phyloP scores from a whole-genome alignment of 164 flowering plant genomes.

The Brasenia schreberi region DNA sequence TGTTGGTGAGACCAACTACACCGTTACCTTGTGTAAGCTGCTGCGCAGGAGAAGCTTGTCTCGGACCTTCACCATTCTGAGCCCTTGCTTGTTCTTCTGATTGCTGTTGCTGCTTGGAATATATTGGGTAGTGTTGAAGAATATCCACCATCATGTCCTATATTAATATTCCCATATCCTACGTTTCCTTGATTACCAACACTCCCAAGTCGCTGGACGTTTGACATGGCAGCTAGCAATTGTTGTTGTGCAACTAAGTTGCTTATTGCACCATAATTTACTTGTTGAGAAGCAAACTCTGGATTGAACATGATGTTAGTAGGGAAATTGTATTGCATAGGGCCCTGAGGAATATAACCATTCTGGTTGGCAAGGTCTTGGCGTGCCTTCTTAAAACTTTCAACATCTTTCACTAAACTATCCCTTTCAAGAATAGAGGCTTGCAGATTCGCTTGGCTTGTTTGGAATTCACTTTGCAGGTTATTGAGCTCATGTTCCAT shows the following conservation, averaged over 20 bases:
- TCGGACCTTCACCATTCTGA: slow-evolving; percentile 30
- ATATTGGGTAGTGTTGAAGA: not conserved
- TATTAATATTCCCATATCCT: no score
- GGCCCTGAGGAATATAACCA: slow-evolving; percentile 32
- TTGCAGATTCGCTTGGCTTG: slow-evolving; percentile 27
- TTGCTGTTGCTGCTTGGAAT: not conserved
- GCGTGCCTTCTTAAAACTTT: slow-evolving; percentile 25
- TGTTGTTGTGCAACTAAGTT: slow-evolving; percentile 69
- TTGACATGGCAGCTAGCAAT: slow-evolving; percentile 64
- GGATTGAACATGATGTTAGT: slow-evolving; percentile 56
- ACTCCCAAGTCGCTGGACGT: slow-evolving; percentile 53
- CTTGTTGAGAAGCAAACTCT: slow-evolving; percentile 39
- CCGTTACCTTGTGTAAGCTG: slow-evolving; percentile 42
- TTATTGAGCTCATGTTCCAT: slow-evolving; percentile 27
- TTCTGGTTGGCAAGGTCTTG: slow-evolving; percentile 46
- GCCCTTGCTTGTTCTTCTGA: slow-evolving; percentile 14
- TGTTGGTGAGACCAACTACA: slow-evolving; percentile 33
- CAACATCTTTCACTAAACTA: slow-evolving; percentile 28
- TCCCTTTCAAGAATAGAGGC: slow-evolving; percentile 36
- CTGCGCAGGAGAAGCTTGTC: slow-evolving; percentile 24
- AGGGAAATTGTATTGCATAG: slow-evolving; percentile 37
- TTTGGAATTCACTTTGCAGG: slow-evolving; percentile 38
- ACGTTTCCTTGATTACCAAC: slow-evolving; percentile 10
- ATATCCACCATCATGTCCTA: not conserved
- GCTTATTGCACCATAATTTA: slow-evolving; percentile 63